Evolutionary conservation across 2,329 filamentous ascomycete species (phyloP).

Genomic region (Rosellinia necatrix): DNA sequence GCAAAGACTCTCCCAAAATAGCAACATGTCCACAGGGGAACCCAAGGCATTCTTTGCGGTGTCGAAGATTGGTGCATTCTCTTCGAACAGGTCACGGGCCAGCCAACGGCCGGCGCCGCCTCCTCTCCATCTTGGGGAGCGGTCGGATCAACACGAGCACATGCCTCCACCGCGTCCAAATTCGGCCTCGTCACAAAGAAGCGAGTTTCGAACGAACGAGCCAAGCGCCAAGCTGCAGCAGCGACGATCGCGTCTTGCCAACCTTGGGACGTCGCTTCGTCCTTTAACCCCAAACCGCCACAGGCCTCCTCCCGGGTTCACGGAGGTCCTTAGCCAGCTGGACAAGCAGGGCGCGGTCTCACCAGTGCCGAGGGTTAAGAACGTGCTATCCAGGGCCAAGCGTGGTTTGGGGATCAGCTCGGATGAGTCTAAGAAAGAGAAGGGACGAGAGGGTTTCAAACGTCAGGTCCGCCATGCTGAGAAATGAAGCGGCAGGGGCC

Average conservation of each 20-base stretch:
- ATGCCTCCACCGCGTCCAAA: conserved; percentile 26
- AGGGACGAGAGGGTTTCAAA: conserved; percentile 31
- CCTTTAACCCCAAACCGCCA: conserved; percentile 12
- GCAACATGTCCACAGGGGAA: neutral
- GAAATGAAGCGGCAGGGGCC: neutral
- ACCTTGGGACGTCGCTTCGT: conserved; percentile 18
- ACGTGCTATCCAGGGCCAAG: conserved; percentile 34
- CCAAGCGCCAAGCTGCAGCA: conserved; percentile 22
- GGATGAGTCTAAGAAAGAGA: conserved; percentile 34
- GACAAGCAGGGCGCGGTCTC: conserved; percentile 19
- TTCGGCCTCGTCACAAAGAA: conserved; percentile 18
- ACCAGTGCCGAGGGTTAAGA: conserved; percentile 30
- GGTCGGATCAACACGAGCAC: conserved; percentile 25
- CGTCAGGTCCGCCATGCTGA: conserved; percentile 28
- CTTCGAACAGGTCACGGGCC: conserved; percentile 22
- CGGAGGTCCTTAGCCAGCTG: conserved; percentile 20
- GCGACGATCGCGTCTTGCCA: conserved; percentile 24
- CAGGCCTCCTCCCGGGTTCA: conserved; percentile 17
- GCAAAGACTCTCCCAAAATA: neutral
- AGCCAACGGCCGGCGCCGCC: conserved; percentile 22
- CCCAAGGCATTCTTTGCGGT: conserved; percentile 28
- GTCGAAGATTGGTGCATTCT: conserved; percentile 24
- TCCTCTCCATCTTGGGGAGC: conserved; percentile 33
- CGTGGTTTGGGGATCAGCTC: conserved; percentile 29
- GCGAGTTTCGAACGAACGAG: conserved; percentile 8